These are phyloP conservation scores for Geotrichum ghanense DNA, from an alignment of 805 yeast genomes.

Conservation along the genomic window DNA sequence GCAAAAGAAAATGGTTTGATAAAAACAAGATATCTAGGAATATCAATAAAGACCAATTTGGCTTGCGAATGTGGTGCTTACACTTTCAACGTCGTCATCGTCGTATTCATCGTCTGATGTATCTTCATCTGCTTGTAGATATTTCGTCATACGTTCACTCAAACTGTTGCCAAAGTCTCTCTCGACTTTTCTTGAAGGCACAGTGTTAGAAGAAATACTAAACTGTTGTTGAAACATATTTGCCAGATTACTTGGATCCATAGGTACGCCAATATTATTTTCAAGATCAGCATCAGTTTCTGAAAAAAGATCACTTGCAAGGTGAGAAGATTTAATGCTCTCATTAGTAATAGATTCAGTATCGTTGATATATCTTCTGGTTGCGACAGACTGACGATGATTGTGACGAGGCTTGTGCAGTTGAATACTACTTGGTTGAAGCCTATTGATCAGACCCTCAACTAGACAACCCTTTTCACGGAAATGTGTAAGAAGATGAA, in stretches of 20 bases:
- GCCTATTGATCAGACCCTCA: conserved; percentile 75
- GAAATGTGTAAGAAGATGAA: conserved; percentile 60
- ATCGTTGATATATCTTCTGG: background rate
- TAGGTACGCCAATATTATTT: conserved; percentile 12
- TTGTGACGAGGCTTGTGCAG: conserved; percentile 12
- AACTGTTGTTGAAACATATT: conserved; percentile 8
- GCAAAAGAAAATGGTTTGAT: too few species aligned
- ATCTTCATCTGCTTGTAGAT: conserved; percentile 9
- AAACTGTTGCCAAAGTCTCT: conserved; percentile 12
- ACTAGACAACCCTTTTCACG: conserved; percentile 80
- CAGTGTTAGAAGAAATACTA: background rate
- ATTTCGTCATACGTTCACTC: conserved; percentile 16
- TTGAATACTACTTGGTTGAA: conserved; percentile 45
- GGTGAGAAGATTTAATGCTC: background rate
- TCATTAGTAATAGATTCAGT: background rate
- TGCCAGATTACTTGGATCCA: conserved; percentile 12
- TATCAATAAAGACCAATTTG: conserved; percentile 15
- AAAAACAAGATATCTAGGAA: too few species aligned
- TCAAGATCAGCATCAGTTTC: conserved; percentile 7
- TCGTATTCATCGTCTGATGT: conserved; percentile 21
- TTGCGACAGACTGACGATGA: background rate
- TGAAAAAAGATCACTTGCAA: conserved; percentile 5
- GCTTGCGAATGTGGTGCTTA: conserved; percentile 14
- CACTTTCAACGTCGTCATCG: conserved; percentile 18
- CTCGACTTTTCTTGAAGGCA: conserved; percentile 2